These are phyloP conservation scores for Gracilaria domingensis DNA, from an alignment of 23 red algal species.

Conservation along the genomic window DNA sequence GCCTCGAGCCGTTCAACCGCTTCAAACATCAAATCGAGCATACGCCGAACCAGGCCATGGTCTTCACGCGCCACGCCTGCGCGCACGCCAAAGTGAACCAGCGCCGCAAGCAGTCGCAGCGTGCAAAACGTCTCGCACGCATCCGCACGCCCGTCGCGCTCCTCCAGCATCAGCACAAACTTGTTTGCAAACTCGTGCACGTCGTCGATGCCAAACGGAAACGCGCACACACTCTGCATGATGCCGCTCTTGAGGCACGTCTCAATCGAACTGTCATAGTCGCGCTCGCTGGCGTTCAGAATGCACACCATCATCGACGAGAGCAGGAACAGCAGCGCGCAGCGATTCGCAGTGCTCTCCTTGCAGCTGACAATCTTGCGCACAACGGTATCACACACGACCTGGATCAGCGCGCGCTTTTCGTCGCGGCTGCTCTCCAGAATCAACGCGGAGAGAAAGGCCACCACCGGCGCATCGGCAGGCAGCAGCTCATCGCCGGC, in stretches of 20 bases:
- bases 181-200: background rate
- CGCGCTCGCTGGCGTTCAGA: background rate
- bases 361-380: background rate
- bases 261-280: background rate
- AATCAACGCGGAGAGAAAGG: background rate
- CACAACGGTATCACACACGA: background rate
- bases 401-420: background rate
- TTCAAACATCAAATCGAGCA: background rate
- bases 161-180: background rate
- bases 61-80: background rate
- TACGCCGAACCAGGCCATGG: background rate
- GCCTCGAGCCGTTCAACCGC: background rate
- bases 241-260: background rate
- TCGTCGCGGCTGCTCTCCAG: background rate
- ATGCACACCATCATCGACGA: background rate
- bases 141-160: background rate
- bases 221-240: background rate
- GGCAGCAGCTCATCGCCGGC: background rate
- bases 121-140: conserved; percentile 16
- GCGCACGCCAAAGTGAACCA: conserved; percentile 8
- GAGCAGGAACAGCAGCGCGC: conserved; percentile 17
- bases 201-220: conserved; percentile 9
- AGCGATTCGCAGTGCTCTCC: background rate
- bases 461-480: background rate
- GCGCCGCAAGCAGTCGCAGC: background rate